A percentile compares a stretch with the other conserved stretches of the same genome.
phyloP scores from a whole-genome alignment of 2,329 filamentous ascomycete genomes.

The Mycosphaerella sp. region DNA sequence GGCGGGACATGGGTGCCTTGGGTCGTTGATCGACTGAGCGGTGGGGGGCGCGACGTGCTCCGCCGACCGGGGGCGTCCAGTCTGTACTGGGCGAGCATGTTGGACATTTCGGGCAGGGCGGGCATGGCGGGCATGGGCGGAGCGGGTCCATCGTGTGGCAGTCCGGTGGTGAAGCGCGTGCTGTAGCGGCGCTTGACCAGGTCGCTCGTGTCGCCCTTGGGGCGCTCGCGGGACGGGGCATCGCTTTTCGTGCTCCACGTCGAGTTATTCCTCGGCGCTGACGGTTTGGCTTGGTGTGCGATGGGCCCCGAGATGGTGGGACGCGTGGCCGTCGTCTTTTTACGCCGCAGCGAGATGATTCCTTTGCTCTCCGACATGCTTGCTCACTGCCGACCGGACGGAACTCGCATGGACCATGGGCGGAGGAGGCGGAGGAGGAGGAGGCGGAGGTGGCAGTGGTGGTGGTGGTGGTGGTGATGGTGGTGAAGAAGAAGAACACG shows the following conservation, averaged over 20 bases:
- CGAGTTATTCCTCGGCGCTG: slow-evolving; percentile 22
- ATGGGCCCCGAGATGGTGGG: slow-evolving; percentile 58
- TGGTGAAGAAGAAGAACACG: no score
- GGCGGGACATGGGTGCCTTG: slow-evolving; percentile 1
- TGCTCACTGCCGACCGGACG: slow-evolving; percentile 34
- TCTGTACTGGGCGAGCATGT: slow-evolving; percentile 54
- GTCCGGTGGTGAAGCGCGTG: slow-evolving; percentile 67
- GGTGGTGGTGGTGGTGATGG: no score
- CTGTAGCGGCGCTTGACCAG: slow-evolving; percentile 93
- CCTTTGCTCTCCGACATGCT: slow-evolving; percentile 41
- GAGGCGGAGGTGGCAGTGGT: neutral
- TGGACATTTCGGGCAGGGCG: slow-evolving; percentile 54
- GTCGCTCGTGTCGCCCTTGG: slow-evolving; percentile 58
- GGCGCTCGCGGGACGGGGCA: slow-evolving; percentile 36
- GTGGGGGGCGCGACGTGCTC: slow-evolving; percentile 4
- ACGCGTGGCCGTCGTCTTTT: slow-evolving; percentile 50
- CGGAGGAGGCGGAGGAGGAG: neutral
- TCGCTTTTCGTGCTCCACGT: slow-evolving; percentile 19
- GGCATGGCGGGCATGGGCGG: slow-evolving; percentile 62
- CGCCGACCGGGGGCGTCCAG: slow-evolving; percentile 4
- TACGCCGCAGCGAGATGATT: slow-evolving; percentile 52
- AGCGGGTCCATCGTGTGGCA: slow-evolving; percentile 56
- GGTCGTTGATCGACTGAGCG: neutral
- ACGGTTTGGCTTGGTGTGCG: slow-evolving; percentile 16
- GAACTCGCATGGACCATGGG: neutral